Conservation (phyloP, 129 eudicot species). For the Deinandra increscens region DNA sequence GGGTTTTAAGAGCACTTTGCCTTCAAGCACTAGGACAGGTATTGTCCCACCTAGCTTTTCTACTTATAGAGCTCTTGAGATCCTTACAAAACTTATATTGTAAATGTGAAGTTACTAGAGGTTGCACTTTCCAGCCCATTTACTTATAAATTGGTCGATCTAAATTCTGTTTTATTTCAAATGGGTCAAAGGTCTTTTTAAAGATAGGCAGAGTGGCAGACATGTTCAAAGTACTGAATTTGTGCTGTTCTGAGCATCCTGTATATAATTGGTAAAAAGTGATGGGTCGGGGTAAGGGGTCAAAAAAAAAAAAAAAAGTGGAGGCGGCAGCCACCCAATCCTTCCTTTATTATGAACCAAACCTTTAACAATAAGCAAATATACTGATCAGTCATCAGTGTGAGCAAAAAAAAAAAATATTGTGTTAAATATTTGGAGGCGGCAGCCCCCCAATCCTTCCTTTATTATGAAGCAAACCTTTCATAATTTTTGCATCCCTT, state of each 20-base stretch:
- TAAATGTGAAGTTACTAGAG: constrained; percentile 1
- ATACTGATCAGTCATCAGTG: background rate
- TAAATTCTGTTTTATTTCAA: background rate
- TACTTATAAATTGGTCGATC: background rate
- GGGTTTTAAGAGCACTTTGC: constrained; percentile 85
- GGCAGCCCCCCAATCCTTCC: too few species aligned
- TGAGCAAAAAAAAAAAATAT: background rate
- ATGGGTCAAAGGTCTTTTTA: background rate
- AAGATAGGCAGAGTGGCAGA: background rate
- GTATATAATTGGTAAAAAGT: background rate
- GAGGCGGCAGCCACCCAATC: too few species aligned
- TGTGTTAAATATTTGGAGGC: background rate
- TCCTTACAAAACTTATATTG: background rate
- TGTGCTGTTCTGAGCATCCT: background rate
- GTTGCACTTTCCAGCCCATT: background rate
- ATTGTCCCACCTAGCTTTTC: constrained; percentile 15
- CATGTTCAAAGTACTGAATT: background rate
- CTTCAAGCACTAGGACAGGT: constrained; percentile 99
- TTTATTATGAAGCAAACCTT: too few species aligned
- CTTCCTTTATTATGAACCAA: too few species aligned
- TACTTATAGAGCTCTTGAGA: background rate
- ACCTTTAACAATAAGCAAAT: too few species aligned
- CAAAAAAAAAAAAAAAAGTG: too few species aligned
- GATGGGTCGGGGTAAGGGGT: background rate
- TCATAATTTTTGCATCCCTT: too few species aligned